phyloP scores from a whole-genome alignment of 2,329 filamentous ascomycete genomes.

The Pseudocercospora cruenta region DNA sequence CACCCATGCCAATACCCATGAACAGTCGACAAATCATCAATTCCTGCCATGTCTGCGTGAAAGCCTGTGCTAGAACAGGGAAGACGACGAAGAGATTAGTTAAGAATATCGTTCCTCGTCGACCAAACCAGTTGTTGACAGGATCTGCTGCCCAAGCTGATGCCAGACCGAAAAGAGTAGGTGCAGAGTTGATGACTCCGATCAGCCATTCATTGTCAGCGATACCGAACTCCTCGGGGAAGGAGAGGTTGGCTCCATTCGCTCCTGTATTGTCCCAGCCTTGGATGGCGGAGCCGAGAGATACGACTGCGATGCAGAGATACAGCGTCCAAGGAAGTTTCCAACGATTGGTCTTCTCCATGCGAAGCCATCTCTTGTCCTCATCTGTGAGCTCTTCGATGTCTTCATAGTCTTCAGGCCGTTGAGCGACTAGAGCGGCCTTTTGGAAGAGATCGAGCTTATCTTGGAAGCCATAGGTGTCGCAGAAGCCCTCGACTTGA shows the following conservation, averaged over 20 bases:
- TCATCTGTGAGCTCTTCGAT: slow-evolving; percentile 51
- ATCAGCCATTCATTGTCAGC: slow-evolving; percentile 27
- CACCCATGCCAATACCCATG: slow-evolving; percentile 61
- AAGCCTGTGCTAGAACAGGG: slow-evolving; percentile 66
- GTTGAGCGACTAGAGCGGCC: slow-evolving; percentile 56
- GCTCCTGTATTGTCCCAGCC: slow-evolving; percentile 39
- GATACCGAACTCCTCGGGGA: slow-evolving; percentile 34
- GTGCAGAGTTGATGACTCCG: slow-evolving; percentile 55
- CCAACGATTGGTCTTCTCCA: slow-evolving; percentile 56
- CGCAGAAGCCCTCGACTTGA: slow-evolving; percentile 23
- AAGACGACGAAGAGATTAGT: slow-evolving; percentile 54
- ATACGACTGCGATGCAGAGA: slow-evolving; percentile 42
- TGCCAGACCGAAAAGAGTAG: slow-evolving; percentile 47
- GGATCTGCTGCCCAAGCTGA: slow-evolving; percentile 58
- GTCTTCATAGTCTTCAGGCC: slow-evolving; percentile 53
- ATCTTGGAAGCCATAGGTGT: slow-evolving; percentile 36
- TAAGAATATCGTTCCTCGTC: slow-evolving; percentile 44
- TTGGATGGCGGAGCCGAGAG: slow-evolving; percentile 25
- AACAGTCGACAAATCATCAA: slow-evolving; percentile 70
- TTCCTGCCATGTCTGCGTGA: slow-evolving; percentile 70
- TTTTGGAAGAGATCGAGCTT: slow-evolving; percentile 55
- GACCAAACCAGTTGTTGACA: slow-evolving; percentile 35
- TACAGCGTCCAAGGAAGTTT: slow-evolving; percentile 54
- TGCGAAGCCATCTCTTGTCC: slow-evolving; percentile 47
- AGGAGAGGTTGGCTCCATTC: slow-evolving; percentile 38